Base-by-base conservation (phyloP, 768 basidiomycete genomes). In the Agaricus blazei region DNA sequence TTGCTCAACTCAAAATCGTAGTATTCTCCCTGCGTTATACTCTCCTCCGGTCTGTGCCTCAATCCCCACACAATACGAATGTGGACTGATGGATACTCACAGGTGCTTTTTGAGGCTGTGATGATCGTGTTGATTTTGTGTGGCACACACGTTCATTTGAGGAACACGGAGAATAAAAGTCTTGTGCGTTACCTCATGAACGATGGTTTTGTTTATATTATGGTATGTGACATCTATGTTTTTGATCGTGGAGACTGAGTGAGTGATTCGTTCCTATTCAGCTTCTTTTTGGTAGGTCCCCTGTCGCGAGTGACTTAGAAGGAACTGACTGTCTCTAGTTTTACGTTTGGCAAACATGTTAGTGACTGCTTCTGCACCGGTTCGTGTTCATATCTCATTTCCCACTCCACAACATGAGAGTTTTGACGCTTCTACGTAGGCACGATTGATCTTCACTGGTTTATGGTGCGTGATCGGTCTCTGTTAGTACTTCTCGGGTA, bases 21-120 rank as follows among this genome's bases (percentile, higher is more conserved):
- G 51, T 27, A 44, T 52, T 9, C 29, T 52, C 24, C 43, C 43
- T 45, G 51, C 42, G 6, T 11, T 45, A 23, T 52, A 52, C 24
- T 24, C 34, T 6, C 41, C 51, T 4, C 14, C 51, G 29, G 51
- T 52, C 23, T 34, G 51, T 24, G 44, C 6, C 24, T 27, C 9
- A 19, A 19, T 52, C 15, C 11, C 12, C 14, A 11, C 23, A 9
- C 5, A 26, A 8, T 26, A 15, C 29, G 14, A 11, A 24, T 36
- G 8, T 12, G 14, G 28, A n/a, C 11, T 9, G 11, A 37, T 2
- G 14, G 31, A 24, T 43, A 4, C 11, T 31, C 19, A 36, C 31
- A 52, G 51, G 43, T 52, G 15, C 4, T 52, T n/a, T 52, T 52
- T 23, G 51, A 52, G 24, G 28, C 41, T 45, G 51, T 52, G 28